Evolutionary conservation across 2,329 filamentous ascomycete genomes (phyloP), one percentile per base, ranked within the genome.

Genomic region (Stemphylium lycopersici): DNA sequence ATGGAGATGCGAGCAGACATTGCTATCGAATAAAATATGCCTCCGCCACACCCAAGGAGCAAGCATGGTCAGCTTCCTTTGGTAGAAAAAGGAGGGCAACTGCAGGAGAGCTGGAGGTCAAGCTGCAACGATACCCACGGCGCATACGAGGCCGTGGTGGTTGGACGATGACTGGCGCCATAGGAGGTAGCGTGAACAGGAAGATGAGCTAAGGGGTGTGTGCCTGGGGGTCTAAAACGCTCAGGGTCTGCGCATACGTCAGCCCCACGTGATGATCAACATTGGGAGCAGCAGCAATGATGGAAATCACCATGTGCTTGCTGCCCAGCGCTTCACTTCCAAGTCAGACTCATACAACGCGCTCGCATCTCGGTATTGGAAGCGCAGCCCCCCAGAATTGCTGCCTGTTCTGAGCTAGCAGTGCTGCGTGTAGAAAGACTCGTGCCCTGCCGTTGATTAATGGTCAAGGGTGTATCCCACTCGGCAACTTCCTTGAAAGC

Each of bases 391-490:
- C 4, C 11, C 20, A 2, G 11, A 29, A 16, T 16, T 31, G 31
- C 29, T 24, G 33, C 8, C n/a, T 13, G 13, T 12, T 22, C 16
- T 1, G 33, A 33, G 12, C 16, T 18, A n/a, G 26, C 39, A 18
- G 22, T 18, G 33, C n/a, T 16, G 40, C 16, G 45, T 32, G 33
- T 32, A 49, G 7, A 16, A 36, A 26, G 22, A 16, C 26, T 15
- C 29, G 36, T 26, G 34, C 31, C 36, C 32, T 24, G 26, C 29
- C 40, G 24, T 41, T 42, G 47, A 40, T 40, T 38, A 36, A 31
- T 37, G 34, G 44, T 44, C 52, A 45, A 59, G 53, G 56, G 56
- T 56, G 31, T 46, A 59, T 59, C 56, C 56, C 56, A 56, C 48
- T 58, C 48, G 47, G 40, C 52, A 26, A 41, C 50, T 53, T 52